These are phyloP conservation scores for Sporothrix phasma DNA, from an alignment of 2,329 filamentous ascomycete genomes.

Conservation along the genomic window DNA sequence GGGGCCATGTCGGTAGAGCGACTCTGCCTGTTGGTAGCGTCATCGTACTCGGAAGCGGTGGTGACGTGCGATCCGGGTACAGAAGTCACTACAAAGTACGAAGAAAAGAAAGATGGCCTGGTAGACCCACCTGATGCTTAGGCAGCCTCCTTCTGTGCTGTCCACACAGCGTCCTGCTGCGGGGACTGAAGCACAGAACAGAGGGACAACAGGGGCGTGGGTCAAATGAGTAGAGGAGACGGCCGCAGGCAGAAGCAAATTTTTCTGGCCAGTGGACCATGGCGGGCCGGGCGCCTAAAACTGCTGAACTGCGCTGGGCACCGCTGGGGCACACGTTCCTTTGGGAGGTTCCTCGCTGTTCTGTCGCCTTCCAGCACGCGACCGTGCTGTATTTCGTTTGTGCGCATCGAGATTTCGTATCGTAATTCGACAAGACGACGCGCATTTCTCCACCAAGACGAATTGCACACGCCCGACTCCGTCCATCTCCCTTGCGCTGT, in stretches of 20 bases:
- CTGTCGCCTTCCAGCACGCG: not conserved
- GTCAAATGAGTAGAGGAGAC: conserved; percentile 13
- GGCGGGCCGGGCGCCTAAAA: not conserved
- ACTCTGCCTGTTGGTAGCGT: conserved; percentile 6
- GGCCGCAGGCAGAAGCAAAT: not conserved
- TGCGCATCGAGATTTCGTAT: not conserved
- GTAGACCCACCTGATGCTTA: not conserved
- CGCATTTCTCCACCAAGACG: not conserved
- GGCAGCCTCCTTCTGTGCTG: not conserved
- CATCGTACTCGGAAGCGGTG: not conserved
- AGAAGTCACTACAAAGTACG: not conserved
- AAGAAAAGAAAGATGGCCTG: not conserved
- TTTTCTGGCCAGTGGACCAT: not conserved
- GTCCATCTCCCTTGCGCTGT: not conserved
- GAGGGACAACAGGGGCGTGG: too few relatives aligned
- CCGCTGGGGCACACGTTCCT: too few relatives aligned
- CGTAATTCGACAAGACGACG: not conserved
- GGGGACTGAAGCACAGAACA: not conserved
- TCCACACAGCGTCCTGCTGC: not conserved
- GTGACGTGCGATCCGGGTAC: conserved; percentile 10
- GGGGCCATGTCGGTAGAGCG: not conserved
- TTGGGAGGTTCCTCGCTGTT: not conserved
- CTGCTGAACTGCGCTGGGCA: too few relatives aligned
- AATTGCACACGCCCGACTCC: not conserved
- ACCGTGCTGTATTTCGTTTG: conserved; percentile 4